A percentile compares a stretch with the other conserved stretches of the same genome.
Evolutionary conservation across 2,329 filamentous ascomycete genomes (phyloP).

Genomic region (Colletotrichum gloeosporioides): DNA sequence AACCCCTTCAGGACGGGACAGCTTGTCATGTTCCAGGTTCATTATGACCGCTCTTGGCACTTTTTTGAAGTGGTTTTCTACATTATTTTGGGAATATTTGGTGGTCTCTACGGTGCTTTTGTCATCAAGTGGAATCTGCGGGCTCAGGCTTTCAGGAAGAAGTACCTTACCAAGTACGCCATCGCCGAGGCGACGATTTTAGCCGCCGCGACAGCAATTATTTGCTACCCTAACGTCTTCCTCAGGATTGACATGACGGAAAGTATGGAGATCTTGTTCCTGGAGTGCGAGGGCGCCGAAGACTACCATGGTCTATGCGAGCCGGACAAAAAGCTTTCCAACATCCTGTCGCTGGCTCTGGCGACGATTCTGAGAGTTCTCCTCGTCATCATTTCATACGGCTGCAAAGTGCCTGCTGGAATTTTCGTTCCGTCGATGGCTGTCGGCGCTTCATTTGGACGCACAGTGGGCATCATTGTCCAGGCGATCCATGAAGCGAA

Average conservation of each 20-base stretch:
- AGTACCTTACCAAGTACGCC: slow-evolving; percentile 83
- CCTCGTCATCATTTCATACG: slow-evolving; percentile 94
- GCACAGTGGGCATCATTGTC: slow-evolving; percentile 93
- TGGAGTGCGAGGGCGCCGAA: slow-evolving; percentile 88
- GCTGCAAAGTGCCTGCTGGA: slow-evolving; percentile 95
- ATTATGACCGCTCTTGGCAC: slow-evolving; percentile 96
- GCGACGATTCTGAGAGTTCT: slow-evolving; percentile 83
- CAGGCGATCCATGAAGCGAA: slow-evolving; percentile 87
- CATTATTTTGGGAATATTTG: slow-evolving; percentile 87
- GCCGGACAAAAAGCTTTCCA: slow-evolving; percentile 73
- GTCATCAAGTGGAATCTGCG: slow-evolving; percentile 98
- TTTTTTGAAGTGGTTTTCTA: slow-evolving; percentile 97
- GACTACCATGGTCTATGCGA: slow-evolving; percentile 93
- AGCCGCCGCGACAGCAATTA: slow-evolving; percentile 81
- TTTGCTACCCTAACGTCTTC: slow-evolving; percentile 98
- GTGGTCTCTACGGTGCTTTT: slow-evolving; percentile 92
- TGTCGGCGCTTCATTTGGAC: slow-evolving; percentile 90
- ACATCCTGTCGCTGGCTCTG: slow-evolving; percentile 77
- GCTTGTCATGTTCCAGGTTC: slow-evolving; percentile 98
- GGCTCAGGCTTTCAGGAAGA: slow-evolving; percentile 91
- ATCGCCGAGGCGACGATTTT: slow-evolving; percentile 86
- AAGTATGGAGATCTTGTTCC: slow-evolving; percentile 97
- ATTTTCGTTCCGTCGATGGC: slow-evolving; percentile 99
- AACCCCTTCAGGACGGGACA: slow-evolving; percentile 97
- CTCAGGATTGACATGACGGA: slow-evolving; percentile 98